Percentiles rank a stretch among this genome's conserved stretches.
phyloP scores from a whole-genome alignment of 108 stramenopile species.

The Craspedostauros australis region DNA sequence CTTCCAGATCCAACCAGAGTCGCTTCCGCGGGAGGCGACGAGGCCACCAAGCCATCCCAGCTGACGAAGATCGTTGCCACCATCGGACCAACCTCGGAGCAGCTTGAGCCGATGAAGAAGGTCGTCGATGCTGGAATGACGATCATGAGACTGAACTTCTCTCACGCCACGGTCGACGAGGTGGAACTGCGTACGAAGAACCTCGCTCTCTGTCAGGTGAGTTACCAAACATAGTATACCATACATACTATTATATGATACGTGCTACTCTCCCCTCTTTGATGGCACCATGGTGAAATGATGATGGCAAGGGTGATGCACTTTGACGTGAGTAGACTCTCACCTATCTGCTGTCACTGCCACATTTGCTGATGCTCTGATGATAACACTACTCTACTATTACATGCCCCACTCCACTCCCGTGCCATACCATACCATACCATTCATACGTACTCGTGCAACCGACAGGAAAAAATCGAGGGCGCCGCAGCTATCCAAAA shows the following conservation, averaged over 20 bases:
- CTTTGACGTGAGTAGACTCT: too few species aligned
- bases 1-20: conserved; percentile 38
- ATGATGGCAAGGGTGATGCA: too few species aligned
- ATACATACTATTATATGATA: too few species aligned
- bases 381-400: too few species aligned
- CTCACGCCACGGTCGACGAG: conserved; percentile 93
- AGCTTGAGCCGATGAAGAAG: conserved; percentile 65
- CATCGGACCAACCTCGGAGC: conserved; percentile 91
- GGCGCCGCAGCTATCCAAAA: conserved; percentile 11
- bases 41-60: conserved; percentile 33
- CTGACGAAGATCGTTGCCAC: conserved; percentile 92
- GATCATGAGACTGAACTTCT: conserved; percentile 94
- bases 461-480: conserved; percentile 17
- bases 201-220: conserved; percentile 61
- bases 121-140: conserved; percentile 80
- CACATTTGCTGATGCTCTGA: too few species aligned
- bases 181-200: conserved; percentile 84
- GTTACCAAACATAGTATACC: too few species aligned
- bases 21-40: not conserved
- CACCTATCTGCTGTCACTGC: too few species aligned
- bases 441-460: conserved; percentile 5
- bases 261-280: too few species aligned
- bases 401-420: too few species aligned
- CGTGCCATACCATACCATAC: too few species aligned
- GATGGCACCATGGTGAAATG: too few species aligned